Conservation (phyloP, 345 rosid genomes). For the Lumnitzera littorea region DNA sequence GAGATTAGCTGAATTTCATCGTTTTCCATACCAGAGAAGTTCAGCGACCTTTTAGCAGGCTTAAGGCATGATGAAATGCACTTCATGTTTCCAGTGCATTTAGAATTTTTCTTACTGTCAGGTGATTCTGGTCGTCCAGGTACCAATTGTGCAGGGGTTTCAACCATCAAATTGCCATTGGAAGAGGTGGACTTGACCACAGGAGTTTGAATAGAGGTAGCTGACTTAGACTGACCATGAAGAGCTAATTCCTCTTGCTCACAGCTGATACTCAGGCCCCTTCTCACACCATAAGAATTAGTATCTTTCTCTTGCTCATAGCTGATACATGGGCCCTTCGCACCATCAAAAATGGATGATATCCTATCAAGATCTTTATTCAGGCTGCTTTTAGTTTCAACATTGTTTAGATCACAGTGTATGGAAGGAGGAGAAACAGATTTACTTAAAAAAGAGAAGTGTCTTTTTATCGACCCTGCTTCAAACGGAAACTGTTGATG, state of each 20-base stretch:
- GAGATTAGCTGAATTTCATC: conserved; percentile 4
- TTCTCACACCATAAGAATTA: conserved; percentile 1
- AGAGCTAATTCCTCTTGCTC: conserved; percentile 16
- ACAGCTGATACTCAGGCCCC: conserved; percentile 6
- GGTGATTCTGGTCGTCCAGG: conserved; percentile 28
- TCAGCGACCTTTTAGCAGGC: conserved; percentile 38
- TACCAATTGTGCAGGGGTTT: conserved; percentile 43
- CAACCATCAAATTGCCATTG: conserved; percentile 14
- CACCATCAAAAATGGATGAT: neutral
- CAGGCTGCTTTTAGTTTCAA: neutral
- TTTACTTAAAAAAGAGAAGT: conserved; percentile 24
- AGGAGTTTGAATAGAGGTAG: conserved; percentile 19
- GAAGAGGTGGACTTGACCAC: conserved; percentile 14
- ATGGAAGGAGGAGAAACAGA: conserved; percentile 8
- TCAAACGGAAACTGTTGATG: conserved; percentile 7
- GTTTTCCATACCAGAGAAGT: conserved; percentile 25
- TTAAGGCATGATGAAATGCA: conserved; percentile 11
- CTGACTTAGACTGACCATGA: conserved; percentile 5
- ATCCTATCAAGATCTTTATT: no score
- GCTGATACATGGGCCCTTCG: neutral
- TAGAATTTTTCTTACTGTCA: conserved; percentile 17
- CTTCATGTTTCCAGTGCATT: conserved; percentile 4
- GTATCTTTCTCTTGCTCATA: neutral
- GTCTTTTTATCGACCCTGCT: conserved; percentile 17
- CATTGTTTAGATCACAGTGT: neutral